Evolutionary conservation across 176 grass and related monocot genomes (phyloP), one percentile per base, ranked within the genome.

Genomic region (Neostapfia colusana): DNA sequence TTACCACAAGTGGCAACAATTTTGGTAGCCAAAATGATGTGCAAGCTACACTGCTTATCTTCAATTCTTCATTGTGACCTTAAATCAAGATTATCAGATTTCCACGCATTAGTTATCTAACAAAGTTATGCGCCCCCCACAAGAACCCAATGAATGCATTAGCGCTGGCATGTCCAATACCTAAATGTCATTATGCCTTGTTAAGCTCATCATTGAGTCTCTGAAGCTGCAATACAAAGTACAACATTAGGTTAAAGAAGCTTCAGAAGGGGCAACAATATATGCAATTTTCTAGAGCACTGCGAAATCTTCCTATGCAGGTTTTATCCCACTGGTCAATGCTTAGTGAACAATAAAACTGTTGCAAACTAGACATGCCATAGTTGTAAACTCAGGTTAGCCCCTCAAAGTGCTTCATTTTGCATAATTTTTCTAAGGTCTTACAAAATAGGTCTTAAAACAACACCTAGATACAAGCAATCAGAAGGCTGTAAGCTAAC

Each of bases 161-260:
- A 49, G 54, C 23, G 46, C 24, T 57, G 15, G 11, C 55, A 46
- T 61, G 40, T 40, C 16, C 26, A 79, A 85, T 93, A 95, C 92
- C 92, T 90, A 82, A 41, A n/a, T 76, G 57, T 95, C 73, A 3
- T 58, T 77, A 89, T 99, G 85, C 72, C 81, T 83, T 23, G 78
- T 87, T 81, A 99, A 92, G 48, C 27, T 74, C 88, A 86, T 65
- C 81, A 99, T 93, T 11, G 92, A 92, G 13, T 99, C 96, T 79
- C 79, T 93, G 80, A 99, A 99, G 67, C 95, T 99, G 95, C 70
- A 99, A 65, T 39, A 44, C 40, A 79, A 79, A 84, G 62, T 72
- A 70, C 55, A 45, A 72, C 39, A 46, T 55, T 6, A 62, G 46
- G 76, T 77, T 84, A 76, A 25, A 80, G 48, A 57, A 74, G 69